These are phyloP conservation scores for Apophysomyces variabilis DNA, from an alignment of 371 early-diverging fungal species.

Conservation along the genomic window DNA sequence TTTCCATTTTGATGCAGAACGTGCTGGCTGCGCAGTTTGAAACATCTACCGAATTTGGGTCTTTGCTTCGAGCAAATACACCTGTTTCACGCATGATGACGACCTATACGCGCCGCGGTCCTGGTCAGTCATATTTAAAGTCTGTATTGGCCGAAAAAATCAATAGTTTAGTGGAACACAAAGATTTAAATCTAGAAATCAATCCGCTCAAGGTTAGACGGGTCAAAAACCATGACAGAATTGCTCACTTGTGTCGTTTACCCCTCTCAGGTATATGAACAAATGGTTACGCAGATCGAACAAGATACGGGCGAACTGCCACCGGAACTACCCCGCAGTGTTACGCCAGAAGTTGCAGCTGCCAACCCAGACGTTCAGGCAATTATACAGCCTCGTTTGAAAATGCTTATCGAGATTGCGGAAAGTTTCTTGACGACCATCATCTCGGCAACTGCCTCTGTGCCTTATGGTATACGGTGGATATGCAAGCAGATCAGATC, in stretches of 20 bases:
- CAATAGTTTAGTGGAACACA: slow-evolving; percentile 76
- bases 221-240: slow-evolving; percentile 42
- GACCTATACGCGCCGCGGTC: slow-evolving; percentile 93
- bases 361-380: slow-evolving; percentile 79
- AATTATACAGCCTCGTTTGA: slow-evolving; percentile 82
- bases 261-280: slow-evolving; percentile 73
- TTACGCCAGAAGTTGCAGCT: slow-evolving; percentile 81
- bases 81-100: slow-evolving; percentile 98
- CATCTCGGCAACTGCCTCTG: slow-evolving; percentile 75
- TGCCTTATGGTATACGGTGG: slow-evolving; percentile 98
- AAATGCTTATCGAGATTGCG: slow-evolving; percentile 85
- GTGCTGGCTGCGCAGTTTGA: slow-evolving; percentile 93
- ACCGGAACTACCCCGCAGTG: slow-evolving; percentile 68
- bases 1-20: slow-evolving; percentile 49
- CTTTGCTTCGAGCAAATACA: slow-evolving; percentile 91
- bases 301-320: slow-evolving; percentile 60
- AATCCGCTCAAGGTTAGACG: slow-evolving; percentile 76
- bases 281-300: slow-evolving; percentile 80
- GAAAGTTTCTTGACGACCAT: slow-evolving; percentile 85
- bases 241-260: background rate
- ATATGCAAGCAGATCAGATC: slow-evolving; percentile 96
- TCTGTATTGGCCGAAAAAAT: slow-evolving; percentile 83
- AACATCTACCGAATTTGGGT: slow-evolving; percentile 85
- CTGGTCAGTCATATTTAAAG: slow-evolving; percentile 94
- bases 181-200: slow-evolving; percentile 84